A percentile compares a stretch with the other conserved stretches of the same genome.
Evolutionary conservation across 2,329 filamentous ascomycete species (phyloP).

Genomic region (Didymella sp.): DNA sequence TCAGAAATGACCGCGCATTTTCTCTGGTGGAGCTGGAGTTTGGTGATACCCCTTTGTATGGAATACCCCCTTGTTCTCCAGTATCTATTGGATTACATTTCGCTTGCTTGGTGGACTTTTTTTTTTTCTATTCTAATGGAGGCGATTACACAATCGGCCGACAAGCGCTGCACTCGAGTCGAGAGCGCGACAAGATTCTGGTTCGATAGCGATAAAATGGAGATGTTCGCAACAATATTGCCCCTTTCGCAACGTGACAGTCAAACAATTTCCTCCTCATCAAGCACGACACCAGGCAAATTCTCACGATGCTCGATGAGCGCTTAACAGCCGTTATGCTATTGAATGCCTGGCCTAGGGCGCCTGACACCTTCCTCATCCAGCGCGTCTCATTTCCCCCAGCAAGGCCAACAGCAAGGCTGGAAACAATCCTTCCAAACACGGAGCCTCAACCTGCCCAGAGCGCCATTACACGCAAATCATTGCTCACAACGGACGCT

Average conservation of each 20-base stretch:
- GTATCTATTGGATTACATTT: slow-evolving; percentile 16
- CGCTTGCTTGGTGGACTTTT: slow-evolving; percentile 8
- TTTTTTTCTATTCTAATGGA: not conserved
- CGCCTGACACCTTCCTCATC: not conserved
- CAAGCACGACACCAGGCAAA: not conserved
- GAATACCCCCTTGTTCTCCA: slow-evolving; percentile 16
- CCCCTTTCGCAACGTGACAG: slow-evolving; percentile 1
- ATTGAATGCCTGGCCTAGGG: not conserved
- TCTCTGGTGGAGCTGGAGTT: slow-evolving; percentile 52
- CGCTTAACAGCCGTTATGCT: not conserved
- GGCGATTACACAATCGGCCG: not conserved
- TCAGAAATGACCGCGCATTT: slow-evolving; percentile 23
- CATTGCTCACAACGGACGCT: not conserved
- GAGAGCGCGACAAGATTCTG: not conserved
- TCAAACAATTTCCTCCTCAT: not conserved
- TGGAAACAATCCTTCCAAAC: too few relatives aligned
- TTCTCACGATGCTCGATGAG: slow-evolving; percentile 9
- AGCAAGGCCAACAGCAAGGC: not conserved
- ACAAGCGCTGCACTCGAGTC: not conserved
- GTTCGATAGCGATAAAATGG: slow-evolving; percentile 1
- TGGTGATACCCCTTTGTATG: slow-evolving; percentile 47
- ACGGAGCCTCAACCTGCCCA: not conserved
- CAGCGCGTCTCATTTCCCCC: slow-evolving; percentile 1
- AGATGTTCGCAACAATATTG: slow-evolving; percentile 2
- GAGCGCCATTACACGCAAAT: slow-evolving; percentile 4